Evolutionary conservation across 78 protist genomes (phyloP).

Genomic region (Paulinella micropora): DNA sequence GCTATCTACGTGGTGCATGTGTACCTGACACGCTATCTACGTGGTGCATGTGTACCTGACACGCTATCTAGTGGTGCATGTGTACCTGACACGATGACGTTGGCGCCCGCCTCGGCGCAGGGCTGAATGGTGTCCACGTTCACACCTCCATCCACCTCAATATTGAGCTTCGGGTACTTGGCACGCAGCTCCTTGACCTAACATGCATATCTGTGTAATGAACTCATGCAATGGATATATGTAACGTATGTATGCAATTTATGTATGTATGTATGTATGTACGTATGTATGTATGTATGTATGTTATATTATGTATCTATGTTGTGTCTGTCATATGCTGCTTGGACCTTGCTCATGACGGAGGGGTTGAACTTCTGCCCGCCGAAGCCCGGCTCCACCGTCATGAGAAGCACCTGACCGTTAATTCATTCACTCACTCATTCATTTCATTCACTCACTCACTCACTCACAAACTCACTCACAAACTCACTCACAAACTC

Average conservation of each 20-base stretch:
- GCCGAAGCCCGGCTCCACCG: constrained; percentile 56
- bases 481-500: too few relatives aligned
- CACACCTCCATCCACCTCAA: constrained; percentile 57
- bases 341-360: constrained; percentile 15
- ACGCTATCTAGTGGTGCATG: too few relatives aligned
- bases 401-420: constrained; percentile 44
- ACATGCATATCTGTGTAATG: too few relatives aligned
- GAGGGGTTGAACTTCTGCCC: constrained; percentile 35
- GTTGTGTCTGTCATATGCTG: background rate
- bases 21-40: too few relatives aligned
- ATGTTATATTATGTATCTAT: background rate
- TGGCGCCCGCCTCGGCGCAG: constrained; percentile 43
- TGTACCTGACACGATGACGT: constrained; percentile 48
- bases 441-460: background rate
- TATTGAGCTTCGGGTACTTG: too few relatives aligned
- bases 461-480: too few relatives aligned
- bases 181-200: too few relatives aligned
- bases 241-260: background rate
- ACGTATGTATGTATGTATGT: background rate
- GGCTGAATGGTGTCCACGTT: constrained; percentile 23
- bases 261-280: background rate
- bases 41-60: too few relatives aligned
- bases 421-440: background rate
- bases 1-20: too few relatives aligned
- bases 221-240: too few relatives aligned